Conservation (phyloP, 2,329 filamentous ascomycete genomes). For the Botrytis squamosa region DNA sequence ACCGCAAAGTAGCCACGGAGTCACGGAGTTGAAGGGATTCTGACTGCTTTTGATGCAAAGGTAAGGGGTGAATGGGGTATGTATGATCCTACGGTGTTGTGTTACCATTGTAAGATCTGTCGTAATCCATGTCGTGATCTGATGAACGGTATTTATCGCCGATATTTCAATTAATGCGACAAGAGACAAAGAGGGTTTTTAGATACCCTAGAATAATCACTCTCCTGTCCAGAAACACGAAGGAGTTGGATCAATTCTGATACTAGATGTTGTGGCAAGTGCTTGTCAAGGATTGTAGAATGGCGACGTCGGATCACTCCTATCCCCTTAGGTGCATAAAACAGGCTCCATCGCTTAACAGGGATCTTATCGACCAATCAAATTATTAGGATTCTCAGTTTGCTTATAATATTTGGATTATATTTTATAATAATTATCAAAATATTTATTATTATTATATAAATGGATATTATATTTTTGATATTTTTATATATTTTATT, state of each 20-base stretch:
- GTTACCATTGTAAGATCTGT: not conserved
- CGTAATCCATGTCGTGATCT: not conserved
- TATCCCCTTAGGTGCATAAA: too few species aligned
- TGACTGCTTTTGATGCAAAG: not conserved
- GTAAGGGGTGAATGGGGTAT: not conserved
- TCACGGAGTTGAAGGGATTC: not conserved
- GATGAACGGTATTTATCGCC: not conserved
- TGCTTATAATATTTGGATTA: too few species aligned
- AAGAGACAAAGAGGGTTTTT: not conserved
- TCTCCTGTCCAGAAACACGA: not conserved
- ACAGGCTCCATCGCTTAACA: too few species aligned
- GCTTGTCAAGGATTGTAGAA: not conserved
- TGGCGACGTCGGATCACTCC: not conserved
- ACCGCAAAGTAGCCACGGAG: too few species aligned
- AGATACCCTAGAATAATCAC: not conserved
- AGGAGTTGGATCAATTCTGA: not conserved
- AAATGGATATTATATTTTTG: too few species aligned
- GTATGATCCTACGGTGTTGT: not conserved
- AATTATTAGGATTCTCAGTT: too few species aligned
- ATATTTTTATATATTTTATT: too few species aligned
- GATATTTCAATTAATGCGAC: not conserved
- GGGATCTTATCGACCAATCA: too few species aligned
- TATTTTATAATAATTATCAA: too few species aligned
- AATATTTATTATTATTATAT: too few species aligned
- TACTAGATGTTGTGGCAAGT: not conserved